Base-by-base conservation (phyloP, 495 filamentous ascomycete species). In the Aeminium ludgeri region DNA sequence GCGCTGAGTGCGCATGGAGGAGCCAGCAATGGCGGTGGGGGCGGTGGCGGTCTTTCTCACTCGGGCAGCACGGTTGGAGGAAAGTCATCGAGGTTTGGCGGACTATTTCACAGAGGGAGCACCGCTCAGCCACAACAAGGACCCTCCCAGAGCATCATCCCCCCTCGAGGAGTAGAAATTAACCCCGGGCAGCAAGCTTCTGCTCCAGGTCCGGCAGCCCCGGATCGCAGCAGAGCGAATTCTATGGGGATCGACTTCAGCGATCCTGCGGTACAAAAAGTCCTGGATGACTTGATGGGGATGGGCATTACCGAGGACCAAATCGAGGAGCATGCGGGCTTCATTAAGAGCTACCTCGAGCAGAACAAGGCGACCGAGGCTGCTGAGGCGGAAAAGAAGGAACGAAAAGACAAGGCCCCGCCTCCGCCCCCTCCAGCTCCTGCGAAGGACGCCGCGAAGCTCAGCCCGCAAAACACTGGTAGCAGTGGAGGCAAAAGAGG, bases 241-340 rank as follows among this genome's bases (percentile, higher is more conserved):
- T 61, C 81, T 30, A 72, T 74, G 16, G 69, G 40, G 4, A 51
- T 94, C 37, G 85, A 95, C 53, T 74, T 75, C 25, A 76, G 77
- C 34, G 85, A 95, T 60, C 84, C 85, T 0, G 68, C 74, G 29
- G 87, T 81, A 72, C 75, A 83, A 60, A 74, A 76, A n/a, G 69
- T 91, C 31, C 69, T 93, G 54, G 77, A 78, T 51, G 84, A 94
- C 53, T 62, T 97, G 17, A 65, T 74, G 50, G 63, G 72, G 20
- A 85, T 94, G 76, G 89, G 87, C 2, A 82, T 95, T 33, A 91
- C 82, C 1, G 81, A 89, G 52, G 87, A 94, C 54, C 78, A 89
- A 50, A 89, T 96, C 42, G 76, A 73, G 40, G 81, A 91, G 42
- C 86, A 95, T 53, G 79, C 85, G 30, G 87, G 93, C 39, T 96